Evolutionary conservation across 192 early-diverging fungal species (phyloP).

Genomic region (Linnemannia elongata): DNA sequence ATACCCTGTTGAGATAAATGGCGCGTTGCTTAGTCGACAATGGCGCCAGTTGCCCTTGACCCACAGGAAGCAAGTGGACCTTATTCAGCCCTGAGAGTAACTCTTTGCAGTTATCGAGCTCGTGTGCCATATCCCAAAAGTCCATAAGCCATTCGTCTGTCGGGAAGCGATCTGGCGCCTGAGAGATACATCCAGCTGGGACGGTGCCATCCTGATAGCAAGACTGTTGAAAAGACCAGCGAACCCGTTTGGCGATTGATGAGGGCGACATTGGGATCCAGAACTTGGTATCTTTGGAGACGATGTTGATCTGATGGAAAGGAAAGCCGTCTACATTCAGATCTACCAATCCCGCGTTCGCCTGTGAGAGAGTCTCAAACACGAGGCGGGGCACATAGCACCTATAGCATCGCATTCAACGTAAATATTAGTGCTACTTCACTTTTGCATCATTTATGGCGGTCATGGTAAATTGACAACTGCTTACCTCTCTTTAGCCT

Average conservation of each 20-base stretch:
- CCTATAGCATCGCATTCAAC: not conserved
- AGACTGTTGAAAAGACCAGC: not conserved
- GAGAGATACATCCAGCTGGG: not conserved
- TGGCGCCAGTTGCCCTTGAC: constrained; percentile 1
- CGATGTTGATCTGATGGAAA: not conserved
- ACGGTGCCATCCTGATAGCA: not conserved
- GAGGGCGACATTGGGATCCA: not conserved
- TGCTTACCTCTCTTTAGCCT: not conserved
- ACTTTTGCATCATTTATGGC: not conserved
- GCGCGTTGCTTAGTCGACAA: not conserved
- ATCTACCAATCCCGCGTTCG: constrained; percentile 22
- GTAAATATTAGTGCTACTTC: not conserved
- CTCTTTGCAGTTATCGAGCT: not conserved
- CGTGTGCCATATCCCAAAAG: constrained; percentile 18
- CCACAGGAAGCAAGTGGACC: constrained; percentile 15
- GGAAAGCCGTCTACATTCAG: not conserved
- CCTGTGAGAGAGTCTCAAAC: not conserved
- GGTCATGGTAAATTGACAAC: not conserved
- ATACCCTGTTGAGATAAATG: not conserved
- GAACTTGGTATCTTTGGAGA: not conserved
- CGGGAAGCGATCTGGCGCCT: constrained; percentile 9
- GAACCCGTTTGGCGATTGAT: not conserved
- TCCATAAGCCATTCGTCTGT: constrained; percentile 18
- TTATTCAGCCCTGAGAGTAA: not conserved
- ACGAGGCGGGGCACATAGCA: not conserved